Conservation (phyloP, 352 stramenopile genomes). For the Phytophthora quininea region DNA sequence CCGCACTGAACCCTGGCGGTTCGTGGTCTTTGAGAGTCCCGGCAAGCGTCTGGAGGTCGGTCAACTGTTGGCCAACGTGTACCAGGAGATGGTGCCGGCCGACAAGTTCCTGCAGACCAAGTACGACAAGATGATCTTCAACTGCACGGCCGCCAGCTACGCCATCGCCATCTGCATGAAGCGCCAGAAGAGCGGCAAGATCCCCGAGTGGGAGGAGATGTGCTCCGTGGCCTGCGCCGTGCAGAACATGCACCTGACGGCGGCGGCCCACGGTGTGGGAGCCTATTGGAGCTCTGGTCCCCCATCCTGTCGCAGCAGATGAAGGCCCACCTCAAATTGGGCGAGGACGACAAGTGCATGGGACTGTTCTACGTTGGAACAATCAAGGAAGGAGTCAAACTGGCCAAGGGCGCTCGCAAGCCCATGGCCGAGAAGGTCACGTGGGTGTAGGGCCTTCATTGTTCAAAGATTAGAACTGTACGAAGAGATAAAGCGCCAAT, state of each 20-base stretch:
- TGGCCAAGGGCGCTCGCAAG: constrained; percentile 63
- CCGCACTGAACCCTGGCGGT: constrained; percentile 85
- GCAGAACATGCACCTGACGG: constrained; percentile 86
- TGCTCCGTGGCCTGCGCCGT: constrained; percentile 76
- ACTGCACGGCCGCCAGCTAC: constrained; percentile 71
- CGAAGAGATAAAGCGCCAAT: too few species aligned
- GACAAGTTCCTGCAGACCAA: constrained; percentile 83
- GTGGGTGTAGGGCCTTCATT: constrained; percentile 45
- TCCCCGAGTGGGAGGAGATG: constrained; percentile 86
- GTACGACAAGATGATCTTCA: constrained; percentile 80
- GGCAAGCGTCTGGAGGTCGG: constrained; percentile 65
- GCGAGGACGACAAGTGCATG: constrained; percentile 77
- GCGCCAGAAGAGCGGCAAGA: constrained; percentile 79
- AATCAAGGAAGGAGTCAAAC: constrained; percentile 49
- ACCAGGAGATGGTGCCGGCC: constrained; percentile 64
- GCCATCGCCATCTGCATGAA: constrained; percentile 90
- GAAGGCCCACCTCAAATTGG: constrained; percentile 79
- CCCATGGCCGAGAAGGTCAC: constrained; percentile 81
- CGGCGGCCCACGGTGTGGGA: constrained; percentile 65
- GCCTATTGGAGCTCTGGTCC: constrained; percentile 89
- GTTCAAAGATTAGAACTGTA: too few species aligned
- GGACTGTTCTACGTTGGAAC: constrained; percentile 87
- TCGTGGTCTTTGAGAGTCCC: constrained; percentile 67
- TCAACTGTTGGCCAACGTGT: constrained; percentile 69
- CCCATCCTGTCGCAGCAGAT: constrained; percentile 75